phyloP scores from a whole-genome alignment of 805 yeast genomes.

The Saccharomycopsis vini region DNA sequence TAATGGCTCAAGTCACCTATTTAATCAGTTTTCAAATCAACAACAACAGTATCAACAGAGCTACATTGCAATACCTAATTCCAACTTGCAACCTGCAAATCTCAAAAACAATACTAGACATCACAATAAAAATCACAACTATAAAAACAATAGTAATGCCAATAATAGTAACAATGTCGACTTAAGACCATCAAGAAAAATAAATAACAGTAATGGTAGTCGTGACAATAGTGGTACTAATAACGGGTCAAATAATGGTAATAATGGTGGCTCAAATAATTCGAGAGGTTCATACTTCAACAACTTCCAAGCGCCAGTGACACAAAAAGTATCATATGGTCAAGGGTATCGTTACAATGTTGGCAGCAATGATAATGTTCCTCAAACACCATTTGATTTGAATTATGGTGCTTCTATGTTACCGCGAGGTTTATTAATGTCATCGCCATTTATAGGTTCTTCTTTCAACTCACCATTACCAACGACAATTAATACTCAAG shows the following conservation, averaged over 20 bases:
- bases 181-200: background rate
- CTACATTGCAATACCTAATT: too few species aligned
- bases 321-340: conserved; percentile 12
- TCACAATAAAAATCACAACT: too few species aligned
- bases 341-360: background rate
- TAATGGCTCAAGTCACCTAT: too few species aligned
- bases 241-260: conserved; percentile 3
- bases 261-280: background rate
- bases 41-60: too few species aligned
- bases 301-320: conserved; percentile 9
- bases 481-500: conserved; percentile 14
- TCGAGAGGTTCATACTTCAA: conserved; percentile 1
- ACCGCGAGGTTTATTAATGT: conserved; percentile 53
- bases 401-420: conserved; percentile 52
- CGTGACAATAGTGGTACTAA: too few species aligned
- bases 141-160: too few species aligned
- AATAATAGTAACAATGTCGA: too few species aligned
- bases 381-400: conserved; percentile 50
- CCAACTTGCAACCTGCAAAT: too few species aligned
- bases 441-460: conserved; percentile 42
- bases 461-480: conserved; percentile 16
- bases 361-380: conserved; percentile 20
- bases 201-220: too few species aligned
- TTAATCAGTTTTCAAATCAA: too few species aligned
- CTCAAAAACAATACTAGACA: too few species aligned